Conservation (phyloP, 2,329 filamentous ascomycete species). For the Diaporthe vaccinii region DNA sequence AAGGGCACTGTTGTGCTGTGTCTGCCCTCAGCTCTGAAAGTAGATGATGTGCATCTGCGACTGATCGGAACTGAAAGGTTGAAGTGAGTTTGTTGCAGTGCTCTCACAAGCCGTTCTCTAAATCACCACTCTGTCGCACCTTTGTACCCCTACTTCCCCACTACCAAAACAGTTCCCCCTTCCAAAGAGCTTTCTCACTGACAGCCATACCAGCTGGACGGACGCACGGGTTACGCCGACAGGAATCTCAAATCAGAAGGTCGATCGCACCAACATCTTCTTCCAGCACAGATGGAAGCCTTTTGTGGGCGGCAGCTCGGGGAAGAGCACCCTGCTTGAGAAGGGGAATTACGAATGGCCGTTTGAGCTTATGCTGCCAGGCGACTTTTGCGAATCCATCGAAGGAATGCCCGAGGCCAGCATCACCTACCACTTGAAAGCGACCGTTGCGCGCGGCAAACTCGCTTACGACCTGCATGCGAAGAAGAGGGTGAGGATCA, state of each 20-base stretch:
- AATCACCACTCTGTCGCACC: neutral
- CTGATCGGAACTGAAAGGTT: constrained; percentile 78
- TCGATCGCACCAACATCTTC: constrained; percentile 71
- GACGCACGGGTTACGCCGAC: constrained; percentile 67
- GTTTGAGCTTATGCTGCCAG: constrained; percentile 81
- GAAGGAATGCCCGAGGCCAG: constrained; percentile 90
- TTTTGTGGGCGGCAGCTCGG: constrained; percentile 71
- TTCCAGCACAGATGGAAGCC: constrained; percentile 78
- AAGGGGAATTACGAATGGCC: constrained; percentile 88
- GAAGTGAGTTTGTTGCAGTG: constrained; percentile 65
- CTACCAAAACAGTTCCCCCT: neutral
- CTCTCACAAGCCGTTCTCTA: neutral
- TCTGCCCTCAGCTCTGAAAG: constrained; percentile 75
- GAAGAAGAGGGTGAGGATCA: constrained; percentile 82
- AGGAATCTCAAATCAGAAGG: constrained; percentile 69
- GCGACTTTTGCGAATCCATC: constrained; percentile 84
- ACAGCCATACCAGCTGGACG: constrained; percentile 59
- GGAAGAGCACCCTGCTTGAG: constrained; percentile 70
- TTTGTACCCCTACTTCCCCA: neutral
- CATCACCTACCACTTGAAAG: constrained; percentile 92
- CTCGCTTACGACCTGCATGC: constrained; percentile 88
- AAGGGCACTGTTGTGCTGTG: constrained; percentile 82
- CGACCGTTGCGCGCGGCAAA: constrained; percentile 88
- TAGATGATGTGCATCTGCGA: constrained; percentile 80
- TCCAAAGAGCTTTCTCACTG: constrained; percentile 34